These are phyloP conservation scores for Entophlyctis luteolus DNA, from an alignment of 192 early-diverging fungal species.

Conservation along the genomic window DNA sequence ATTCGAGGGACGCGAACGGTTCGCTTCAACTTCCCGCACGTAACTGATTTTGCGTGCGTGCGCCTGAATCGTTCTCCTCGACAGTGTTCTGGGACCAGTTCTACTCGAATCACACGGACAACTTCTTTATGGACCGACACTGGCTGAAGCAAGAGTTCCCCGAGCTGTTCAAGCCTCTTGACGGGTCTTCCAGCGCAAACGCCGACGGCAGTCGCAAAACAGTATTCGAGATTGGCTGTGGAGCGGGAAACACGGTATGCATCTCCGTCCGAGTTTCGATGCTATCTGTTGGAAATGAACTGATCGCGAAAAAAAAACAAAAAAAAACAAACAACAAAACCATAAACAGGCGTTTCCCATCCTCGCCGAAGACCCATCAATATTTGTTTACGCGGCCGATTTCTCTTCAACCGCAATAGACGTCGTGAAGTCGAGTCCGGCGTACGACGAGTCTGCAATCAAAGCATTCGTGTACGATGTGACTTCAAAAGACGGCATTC, in stretches of 20 bases:
- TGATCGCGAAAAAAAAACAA: background rate
- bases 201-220: conserved; percentile 16
- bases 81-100: conserved; percentile 58
- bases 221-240: conserved; percentile 95
- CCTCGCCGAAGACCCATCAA: conserved; percentile 61
- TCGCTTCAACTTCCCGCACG: background rate
- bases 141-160: conserved; percentile 56
- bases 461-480: conserved; percentile 95
- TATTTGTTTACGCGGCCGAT: conserved; percentile 92
- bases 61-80: conserved; percentile 43
- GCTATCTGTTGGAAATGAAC: background rate
- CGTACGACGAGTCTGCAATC: conserved; percentile 68
- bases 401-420: conserved; percentile 86
- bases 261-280: too few species aligned
- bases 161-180: conserved; percentile 40
- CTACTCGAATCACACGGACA: conserved; percentile 52
- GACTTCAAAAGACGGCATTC: conserved; percentile 62
- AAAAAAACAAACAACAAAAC: background rate
- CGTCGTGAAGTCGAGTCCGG: conserved; percentile 70
- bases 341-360: conserved; percentile 70
- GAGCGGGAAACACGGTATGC: conserved; percentile 61
- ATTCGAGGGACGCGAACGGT: conserved; percentile 6
- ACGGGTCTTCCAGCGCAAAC: conserved; percentile 14
- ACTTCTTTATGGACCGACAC: conserved; percentile 63
- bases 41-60: conserved; percentile 65